Conservation (phyloP, 495 filamentous ascomycete genomes). For the Geoglossum glabrum region DNA sequence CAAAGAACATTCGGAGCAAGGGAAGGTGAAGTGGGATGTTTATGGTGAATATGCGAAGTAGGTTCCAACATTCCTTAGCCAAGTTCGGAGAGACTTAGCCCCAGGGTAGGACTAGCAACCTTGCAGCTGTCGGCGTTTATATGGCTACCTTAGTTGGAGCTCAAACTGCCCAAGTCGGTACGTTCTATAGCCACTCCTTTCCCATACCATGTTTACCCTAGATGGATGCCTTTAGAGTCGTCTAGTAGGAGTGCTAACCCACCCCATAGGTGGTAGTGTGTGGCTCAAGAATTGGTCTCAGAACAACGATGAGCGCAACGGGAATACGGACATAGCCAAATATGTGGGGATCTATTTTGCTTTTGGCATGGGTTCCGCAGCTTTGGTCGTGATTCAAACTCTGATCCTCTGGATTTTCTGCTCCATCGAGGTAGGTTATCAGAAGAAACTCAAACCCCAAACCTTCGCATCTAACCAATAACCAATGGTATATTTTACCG, state of each 20-base stretch:
- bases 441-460: neutral
- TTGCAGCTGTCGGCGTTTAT: slow-evolving; percentile 68
- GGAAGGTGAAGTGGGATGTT: slow-evolving; percentile 83
- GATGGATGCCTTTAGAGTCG: neutral
- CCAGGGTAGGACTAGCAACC: slow-evolving; percentile 85
- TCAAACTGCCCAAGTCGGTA: slow-evolving; percentile 55
- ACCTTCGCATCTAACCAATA: neutral
- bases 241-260: neutral
- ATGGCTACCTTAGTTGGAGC: slow-evolving; percentile 52
- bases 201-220: too few relatives aligned
- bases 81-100: neutral
- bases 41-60: slow-evolving; percentile 13
- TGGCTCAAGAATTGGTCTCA: slow-evolving; percentile 95
- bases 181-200: neutral
- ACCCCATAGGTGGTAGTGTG: slow-evolving; percentile 39
- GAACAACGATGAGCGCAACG: slow-evolving; percentile 39
- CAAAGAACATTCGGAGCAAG: slow-evolving; percentile 76
- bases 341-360: slow-evolving; percentile 91
- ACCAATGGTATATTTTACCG: slow-evolving; percentile 3
- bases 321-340: slow-evolving; percentile 59
- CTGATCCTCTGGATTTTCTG: slow-evolving; percentile 98
- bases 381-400: slow-evolving; percentile 75
- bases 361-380: slow-evolving; percentile 75
- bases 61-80: neutral
- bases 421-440: slow-evolving; percentile 62